Conservation (phyloP, 2,329 filamentous ascomycete genomes). For the Penicillium rolfsii region DNA sequence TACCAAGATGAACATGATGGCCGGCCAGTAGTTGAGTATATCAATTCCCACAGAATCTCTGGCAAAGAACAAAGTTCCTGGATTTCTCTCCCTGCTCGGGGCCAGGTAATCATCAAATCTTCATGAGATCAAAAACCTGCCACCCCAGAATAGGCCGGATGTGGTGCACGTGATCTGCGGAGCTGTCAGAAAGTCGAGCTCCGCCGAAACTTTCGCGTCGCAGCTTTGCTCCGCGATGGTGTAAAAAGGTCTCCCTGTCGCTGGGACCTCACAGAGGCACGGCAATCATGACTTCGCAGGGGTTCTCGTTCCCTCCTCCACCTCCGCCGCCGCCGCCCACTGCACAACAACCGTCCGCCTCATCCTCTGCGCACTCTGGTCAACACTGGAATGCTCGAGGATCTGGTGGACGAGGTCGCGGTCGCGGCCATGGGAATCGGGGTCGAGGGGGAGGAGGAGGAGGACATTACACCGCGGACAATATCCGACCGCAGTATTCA, state of each 20-base stretch:
- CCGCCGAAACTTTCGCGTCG: slow-evolving; percentile 17
- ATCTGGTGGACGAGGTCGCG: slow-evolving; percentile 38
- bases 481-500: slow-evolving; percentile 29
- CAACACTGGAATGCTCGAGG: slow-evolving; percentile 33
- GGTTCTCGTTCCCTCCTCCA: slow-evolving; percentile 52
- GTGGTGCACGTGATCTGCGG: slow-evolving; percentile 18
- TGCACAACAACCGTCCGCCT: slow-evolving; percentile 27
- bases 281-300: slow-evolving; percentile 44
- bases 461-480: slow-evolving; percentile 21
- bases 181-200: slow-evolving; percentile 25
- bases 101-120: background rate
- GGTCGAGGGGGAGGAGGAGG: slow-evolving; percentile 36
- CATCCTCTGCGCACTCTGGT: slow-evolving; percentile 33
- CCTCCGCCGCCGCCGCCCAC: slow-evolving; percentile 47
- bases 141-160: slow-evolving; percentile 14
- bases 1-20: slow-evolving; percentile 56
- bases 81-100: background rate
- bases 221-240: slow-evolving; percentile 25
- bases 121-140: slow-evolving; percentile 15
- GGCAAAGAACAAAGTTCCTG: too few relatives aligned
- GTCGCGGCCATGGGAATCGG: slow-evolving; percentile 40
- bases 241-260: slow-evolving; percentile 34
- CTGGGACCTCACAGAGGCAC: slow-evolving; percentile 31
- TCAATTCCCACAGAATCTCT: background rate
- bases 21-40: background rate